These are phyloP conservation scores for Leucaena leucocephala DNA, from an alignment of 306 rosid species.

Conservation along the genomic window DNA sequence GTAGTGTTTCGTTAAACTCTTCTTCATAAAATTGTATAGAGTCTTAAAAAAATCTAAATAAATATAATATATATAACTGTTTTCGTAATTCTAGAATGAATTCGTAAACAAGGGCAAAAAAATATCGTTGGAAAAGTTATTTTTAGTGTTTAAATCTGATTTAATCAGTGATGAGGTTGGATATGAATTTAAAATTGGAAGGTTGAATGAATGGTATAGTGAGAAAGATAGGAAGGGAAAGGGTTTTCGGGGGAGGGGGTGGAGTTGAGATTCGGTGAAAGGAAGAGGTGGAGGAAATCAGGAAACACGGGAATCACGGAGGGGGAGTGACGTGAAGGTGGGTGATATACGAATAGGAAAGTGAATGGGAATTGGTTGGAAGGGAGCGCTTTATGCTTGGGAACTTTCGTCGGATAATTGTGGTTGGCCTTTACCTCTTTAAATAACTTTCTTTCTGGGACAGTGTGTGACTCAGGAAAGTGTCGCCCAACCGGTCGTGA, in stretches of 20 bases:
- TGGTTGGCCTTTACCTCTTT: background rate
- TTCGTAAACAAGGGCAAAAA: too few relatives aligned
- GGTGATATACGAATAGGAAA: background rate
- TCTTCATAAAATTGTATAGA: too few relatives aligned
- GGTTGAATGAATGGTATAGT: background rate
- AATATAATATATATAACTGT: too few relatives aligned
- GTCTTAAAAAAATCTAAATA: too few relatives aligned
- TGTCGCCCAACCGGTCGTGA: background rate
- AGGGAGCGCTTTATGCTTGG: background rate
- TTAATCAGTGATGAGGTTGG: too few relatives aligned
- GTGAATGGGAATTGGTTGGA: background rate
- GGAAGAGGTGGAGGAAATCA: background rate
- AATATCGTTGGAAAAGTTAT: too few relatives aligned
- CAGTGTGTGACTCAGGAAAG: background rate
- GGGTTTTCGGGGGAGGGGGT: background rate
- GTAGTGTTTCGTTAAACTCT: too few relatives aligned
- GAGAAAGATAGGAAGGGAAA: background rate
- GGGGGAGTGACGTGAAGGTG: background rate
- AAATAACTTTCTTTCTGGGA: background rate
- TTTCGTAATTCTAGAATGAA: too few relatives aligned
- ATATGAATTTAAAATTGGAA: too few relatives aligned
- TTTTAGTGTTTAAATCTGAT: too few relatives aligned
- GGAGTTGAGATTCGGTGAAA: background rate
- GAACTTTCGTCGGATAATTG: background rate
- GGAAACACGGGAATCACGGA: background rate